Conservation (phyloP, 1,284 basidiomycete species). For the Moesziomyces aphidis region DNA sequence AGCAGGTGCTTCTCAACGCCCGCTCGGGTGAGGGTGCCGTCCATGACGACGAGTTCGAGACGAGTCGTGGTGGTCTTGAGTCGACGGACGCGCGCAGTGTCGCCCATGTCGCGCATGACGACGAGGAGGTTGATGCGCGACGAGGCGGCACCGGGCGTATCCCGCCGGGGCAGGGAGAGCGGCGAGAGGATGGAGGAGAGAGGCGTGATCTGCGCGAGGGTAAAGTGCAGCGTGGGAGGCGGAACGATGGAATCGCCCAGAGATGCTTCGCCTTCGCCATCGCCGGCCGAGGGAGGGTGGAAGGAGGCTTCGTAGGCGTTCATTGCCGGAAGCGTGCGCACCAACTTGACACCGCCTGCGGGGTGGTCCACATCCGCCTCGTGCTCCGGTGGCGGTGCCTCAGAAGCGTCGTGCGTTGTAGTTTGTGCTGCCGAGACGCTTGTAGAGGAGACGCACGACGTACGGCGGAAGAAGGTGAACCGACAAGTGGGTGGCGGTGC, state of each 20-base stretch:
- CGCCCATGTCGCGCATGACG: slow-evolving; percentile 26
- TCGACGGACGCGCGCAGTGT: slow-evolving; percentile 6
- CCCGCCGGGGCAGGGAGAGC: slow-evolving; percentile 5
- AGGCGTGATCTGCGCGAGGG: slow-evolving; percentile 14
- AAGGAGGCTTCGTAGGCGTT: slow-evolving; percentile 9
- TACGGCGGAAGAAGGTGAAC: slow-evolving; percentile 24
- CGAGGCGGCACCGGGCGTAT: slow-evolving; percentile 1
- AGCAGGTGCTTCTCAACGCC: slow-evolving; percentile 18
- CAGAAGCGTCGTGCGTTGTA: too few relatives aligned
- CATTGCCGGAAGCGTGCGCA: slow-evolving; percentile 9
- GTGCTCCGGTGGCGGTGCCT: not conserved
- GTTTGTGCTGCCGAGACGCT: not conserved
- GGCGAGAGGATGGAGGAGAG: slow-evolving; percentile 14
- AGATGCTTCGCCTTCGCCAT: not conserved
- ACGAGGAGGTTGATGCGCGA: slow-evolving; percentile 23
- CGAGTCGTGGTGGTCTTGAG: not conserved
- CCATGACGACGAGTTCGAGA: slow-evolving; percentile 26
- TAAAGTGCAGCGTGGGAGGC: slow-evolving; percentile 34
- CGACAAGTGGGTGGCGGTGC: slow-evolving; percentile 8
- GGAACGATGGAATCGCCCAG: slow-evolving; percentile 31
- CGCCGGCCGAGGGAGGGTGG: not conserved
- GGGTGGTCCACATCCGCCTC: too few relatives aligned
- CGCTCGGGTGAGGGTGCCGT: slow-evolving; percentile 7
- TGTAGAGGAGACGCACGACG: not conserved
- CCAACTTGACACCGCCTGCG: not conserved